phyloP scores from a whole-genome alignment of 2,329 filamentous ascomycete genomes.

The Alternaria triticimaculans region DNA sequence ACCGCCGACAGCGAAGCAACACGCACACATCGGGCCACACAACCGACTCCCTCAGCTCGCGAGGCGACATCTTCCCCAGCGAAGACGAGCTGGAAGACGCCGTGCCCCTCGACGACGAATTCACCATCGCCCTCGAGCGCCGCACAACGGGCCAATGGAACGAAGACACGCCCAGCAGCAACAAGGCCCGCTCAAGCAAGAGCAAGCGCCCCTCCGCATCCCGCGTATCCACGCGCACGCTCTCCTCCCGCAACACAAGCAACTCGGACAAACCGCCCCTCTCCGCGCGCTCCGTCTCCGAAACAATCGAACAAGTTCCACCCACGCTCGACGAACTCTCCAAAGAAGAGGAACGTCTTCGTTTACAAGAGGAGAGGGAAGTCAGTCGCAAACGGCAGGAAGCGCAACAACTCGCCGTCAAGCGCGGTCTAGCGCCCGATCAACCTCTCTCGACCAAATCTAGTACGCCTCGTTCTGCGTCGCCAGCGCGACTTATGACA shows the following conservation, averaged over 20 bases:
- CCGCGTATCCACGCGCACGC: slow-evolving; percentile 54
- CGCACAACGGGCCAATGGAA: slow-evolving; percentile 63
- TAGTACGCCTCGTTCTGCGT: slow-evolving; percentile 15
- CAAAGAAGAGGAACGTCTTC: slow-evolving; percentile 63
- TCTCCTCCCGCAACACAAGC: slow-evolving; percentile 55
- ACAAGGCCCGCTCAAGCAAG: slow-evolving; percentile 59
- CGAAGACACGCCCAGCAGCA: slow-evolving; percentile 76
- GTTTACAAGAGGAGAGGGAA: slow-evolving; percentile 62
- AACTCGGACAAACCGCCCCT: slow-evolving; percentile 27
- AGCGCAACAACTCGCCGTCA: slow-evolving; percentile 62
- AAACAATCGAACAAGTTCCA: slow-evolving; percentile 47
- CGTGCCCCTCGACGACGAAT: slow-evolving; percentile 90
- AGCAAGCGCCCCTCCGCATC: slow-evolving; percentile 55
- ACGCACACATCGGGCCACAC: slow-evolving; percentile 83
- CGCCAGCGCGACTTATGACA: slow-evolving; percentile 18
- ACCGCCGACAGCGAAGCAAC: slow-evolving; percentile 71
- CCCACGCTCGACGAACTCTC: slow-evolving; percentile 63
- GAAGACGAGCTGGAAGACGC: slow-evolving; percentile 88
- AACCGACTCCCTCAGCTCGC: slow-evolving; percentile 82
- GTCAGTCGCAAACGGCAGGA: slow-evolving; percentile 61
- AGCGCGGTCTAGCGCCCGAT: slow-evolving; percentile 57
- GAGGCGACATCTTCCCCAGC: slow-evolving; percentile 89
- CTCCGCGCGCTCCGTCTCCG: slow-evolving; percentile 33
- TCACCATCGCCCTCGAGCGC: slow-evolving; percentile 80
- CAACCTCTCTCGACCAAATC: slow-evolving; percentile 14